Percentiles rank a stretch among this genome's conserved stretches.
phyloP scores from a whole-genome alignment of 2,329 filamentous ascomycete species.

The Rhinocladiella mackenziei region DNA sequence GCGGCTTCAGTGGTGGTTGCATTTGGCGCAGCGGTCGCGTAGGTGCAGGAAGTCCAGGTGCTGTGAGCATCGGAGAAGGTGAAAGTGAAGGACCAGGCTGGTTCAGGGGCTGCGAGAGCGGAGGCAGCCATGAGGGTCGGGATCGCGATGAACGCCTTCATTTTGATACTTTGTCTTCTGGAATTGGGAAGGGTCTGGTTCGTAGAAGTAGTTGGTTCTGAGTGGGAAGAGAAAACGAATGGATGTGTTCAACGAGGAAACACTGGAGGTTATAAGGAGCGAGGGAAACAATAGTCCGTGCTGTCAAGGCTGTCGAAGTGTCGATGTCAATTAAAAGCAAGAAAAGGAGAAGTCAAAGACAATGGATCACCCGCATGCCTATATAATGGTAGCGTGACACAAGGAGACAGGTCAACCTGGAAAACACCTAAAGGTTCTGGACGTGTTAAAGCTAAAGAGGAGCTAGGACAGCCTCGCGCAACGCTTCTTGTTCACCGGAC shows the following conservation, averaged over 20 bases:
- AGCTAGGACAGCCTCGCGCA: constrained; percentile 20
- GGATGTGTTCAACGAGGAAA: constrained; percentile 14
- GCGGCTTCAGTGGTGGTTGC: constrained; percentile 10
- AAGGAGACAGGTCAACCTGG: too few relatives aligned
- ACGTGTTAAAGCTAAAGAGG: too few relatives aligned
- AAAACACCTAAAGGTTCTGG: too few relatives aligned
- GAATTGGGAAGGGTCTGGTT: background rate
- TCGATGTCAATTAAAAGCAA: background rate
- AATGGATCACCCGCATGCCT: too few relatives aligned
- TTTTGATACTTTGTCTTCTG: constrained; percentile 4
- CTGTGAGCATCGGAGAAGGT: constrained; percentile 18
- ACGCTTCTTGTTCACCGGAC: constrained; percentile 13
- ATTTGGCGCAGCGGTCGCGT: constrained; percentile 7
- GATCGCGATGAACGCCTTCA: constrained; percentile 24
- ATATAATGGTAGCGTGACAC: too few relatives aligned
- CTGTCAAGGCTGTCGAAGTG: too few relatives aligned
- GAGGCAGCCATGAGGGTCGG: constrained; percentile 20
- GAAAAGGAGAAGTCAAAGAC: too few relatives aligned
- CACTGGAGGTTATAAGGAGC: background rate
- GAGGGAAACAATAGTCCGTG: background rate
- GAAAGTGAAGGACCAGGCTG: constrained; percentile 20
- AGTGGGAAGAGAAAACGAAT: constrained; percentile 5
- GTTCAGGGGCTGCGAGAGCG: constrained; percentile 13
- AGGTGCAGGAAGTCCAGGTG: constrained; percentile 17
- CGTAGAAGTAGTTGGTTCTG: background rate